Conservation (phyloP, 129 eudicot species). For the Tanacetum coccineum region DNA sequence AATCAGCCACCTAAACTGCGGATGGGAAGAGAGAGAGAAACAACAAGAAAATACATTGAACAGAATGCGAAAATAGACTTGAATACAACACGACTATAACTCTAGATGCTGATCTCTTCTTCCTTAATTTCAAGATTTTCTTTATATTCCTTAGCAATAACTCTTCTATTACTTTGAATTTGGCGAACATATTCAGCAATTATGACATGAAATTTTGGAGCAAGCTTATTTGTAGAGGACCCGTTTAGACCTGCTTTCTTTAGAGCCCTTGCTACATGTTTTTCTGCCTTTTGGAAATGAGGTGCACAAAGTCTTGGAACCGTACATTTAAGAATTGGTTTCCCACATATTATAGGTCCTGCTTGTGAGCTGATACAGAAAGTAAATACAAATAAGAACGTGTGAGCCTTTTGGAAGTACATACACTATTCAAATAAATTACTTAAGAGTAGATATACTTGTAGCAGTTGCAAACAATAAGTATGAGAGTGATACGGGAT, state of each 20-base stretch:
- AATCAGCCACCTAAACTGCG: conserved; percentile 8
- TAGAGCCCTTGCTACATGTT: conserved; percentile 61
- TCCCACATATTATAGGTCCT: conserved; percentile 73
- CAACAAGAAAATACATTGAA: not conserved
- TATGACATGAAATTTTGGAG: conserved; percentile 73
- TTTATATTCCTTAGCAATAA: conserved; percentile 34
- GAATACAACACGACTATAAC: conserved; percentile 13
- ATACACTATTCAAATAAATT: not conserved
- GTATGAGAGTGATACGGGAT: not conserved
- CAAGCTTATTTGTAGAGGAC: conserved; percentile 55
- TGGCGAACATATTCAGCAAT: conserved; percentile 58
- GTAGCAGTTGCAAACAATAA: not conserved
- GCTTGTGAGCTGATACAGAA: conserved; percentile 52
- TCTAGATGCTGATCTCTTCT: conserved; percentile 43
- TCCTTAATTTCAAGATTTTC: conserved; percentile 42
- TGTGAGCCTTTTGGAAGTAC: not conserved
- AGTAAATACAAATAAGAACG: not conserved
- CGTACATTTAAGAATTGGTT: conserved; percentile 62
- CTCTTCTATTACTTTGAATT: conserved; percentile 64
- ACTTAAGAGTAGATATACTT: not conserved
- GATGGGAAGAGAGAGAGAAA: not conserved
- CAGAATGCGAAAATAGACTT: conserved; percentile 6
- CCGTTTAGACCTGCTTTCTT: conserved; percentile 65
- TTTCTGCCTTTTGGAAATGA: conserved; percentile 68
- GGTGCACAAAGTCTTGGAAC: conserved; percentile 65